Base-by-base conservation (phyloP, 2,329 filamentous ascomycete species). In the Aspergillus cejpii region DNA sequence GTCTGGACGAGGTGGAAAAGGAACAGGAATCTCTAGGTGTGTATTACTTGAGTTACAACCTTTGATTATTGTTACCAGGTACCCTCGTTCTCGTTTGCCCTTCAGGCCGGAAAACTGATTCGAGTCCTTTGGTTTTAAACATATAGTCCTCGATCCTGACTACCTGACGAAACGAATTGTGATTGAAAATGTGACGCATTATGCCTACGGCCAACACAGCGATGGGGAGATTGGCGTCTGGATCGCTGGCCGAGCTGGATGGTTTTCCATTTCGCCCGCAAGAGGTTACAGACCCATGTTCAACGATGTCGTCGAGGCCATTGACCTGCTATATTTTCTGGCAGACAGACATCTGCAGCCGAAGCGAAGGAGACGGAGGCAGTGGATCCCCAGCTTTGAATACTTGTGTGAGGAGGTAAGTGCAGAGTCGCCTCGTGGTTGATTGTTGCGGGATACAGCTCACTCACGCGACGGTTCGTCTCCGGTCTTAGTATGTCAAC, bases 201-300 rank as follows among this genome's bases (percentile, higher is more conserved):
- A 69, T 56, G 70, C 70, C 37, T 74, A 74, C 53, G 72, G 71
- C 14, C 70, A 74, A 50, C 66, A 77, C 55, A 73, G 74, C 37
- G 76, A 81, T 58, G 76, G 76, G 10, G 73, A 73, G 29, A 68
- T 78, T 37, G 72, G 74, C 17, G 68, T 83, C 34, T 83, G 80
- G 80, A 79, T 79, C 15, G 74, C 77, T 39, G 80, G 80, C 26
- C 68, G 73, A 49, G 77, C 79, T 29, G 80, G 80, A 43, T 83
- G 80, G 79, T 83, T 78, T 57, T 72, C 74, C 41, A 71, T 84
- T 37, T 66, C 67, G 23, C 78, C 80, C 2, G 66, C 73, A 31
- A 68, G 70, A 50, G 67, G 69, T 1, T 84, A 81, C 59, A 64
- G 71, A 48, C 59, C 65, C 1, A 72, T 74, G 28, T 81, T 74